These are phyloP conservation scores for Neopestalotiopsis sp. DNA, from an alignment of 2,329 filamentous ascomycete genomes.

Conservation along the genomic window DNA sequence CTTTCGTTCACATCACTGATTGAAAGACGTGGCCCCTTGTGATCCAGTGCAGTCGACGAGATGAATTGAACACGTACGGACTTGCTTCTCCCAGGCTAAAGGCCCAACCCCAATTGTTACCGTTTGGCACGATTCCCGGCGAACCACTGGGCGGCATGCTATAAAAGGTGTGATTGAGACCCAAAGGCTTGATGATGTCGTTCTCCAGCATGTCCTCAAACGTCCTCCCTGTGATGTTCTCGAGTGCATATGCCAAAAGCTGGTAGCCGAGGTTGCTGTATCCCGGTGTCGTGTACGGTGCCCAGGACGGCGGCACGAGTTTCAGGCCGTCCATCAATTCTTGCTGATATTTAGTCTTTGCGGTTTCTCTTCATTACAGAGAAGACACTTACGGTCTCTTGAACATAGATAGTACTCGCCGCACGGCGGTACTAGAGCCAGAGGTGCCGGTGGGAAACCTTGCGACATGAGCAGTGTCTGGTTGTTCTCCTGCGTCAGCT, in stretches of 20 bases:
- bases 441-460: constrained; percentile 33
- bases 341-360: constrained; percentile 1
- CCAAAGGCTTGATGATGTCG: constrained; percentile 29
- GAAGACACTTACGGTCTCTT: constrained; percentile 29
- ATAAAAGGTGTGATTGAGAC: constrained; percentile 31
- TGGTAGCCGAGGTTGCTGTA: constrained; percentile 36
- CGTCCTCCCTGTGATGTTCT: constrained; percentile 28
- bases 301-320: constrained; percentile 33
- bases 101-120: constrained; percentile 35
- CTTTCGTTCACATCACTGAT: background rate
- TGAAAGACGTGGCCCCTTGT: too few species aligned
- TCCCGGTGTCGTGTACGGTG: constrained; percentile 30
- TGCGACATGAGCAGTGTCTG: constrained; percentile 29
- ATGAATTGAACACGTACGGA: constrained; percentile 39
- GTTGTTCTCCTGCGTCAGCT: constrained; percentile 35
- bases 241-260: constrained; percentile 36
- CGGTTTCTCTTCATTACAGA: background rate
- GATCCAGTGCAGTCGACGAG: background rate
- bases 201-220: constrained; percentile 31
- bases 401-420: constrained; percentile 30
- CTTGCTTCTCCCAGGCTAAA: constrained; percentile 44
- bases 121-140: constrained; percentile 29
- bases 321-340: constrained; percentile 32
- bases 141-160: constrained; percentile 25
- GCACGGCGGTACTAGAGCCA: constrained; percentile 27